A percentile compares a stretch with the other conserved stretches of the same genome.
Conservation (phyloP, 2,329 filamentous ascomycete genomes). For the Pezicula rhizophila region DNA sequence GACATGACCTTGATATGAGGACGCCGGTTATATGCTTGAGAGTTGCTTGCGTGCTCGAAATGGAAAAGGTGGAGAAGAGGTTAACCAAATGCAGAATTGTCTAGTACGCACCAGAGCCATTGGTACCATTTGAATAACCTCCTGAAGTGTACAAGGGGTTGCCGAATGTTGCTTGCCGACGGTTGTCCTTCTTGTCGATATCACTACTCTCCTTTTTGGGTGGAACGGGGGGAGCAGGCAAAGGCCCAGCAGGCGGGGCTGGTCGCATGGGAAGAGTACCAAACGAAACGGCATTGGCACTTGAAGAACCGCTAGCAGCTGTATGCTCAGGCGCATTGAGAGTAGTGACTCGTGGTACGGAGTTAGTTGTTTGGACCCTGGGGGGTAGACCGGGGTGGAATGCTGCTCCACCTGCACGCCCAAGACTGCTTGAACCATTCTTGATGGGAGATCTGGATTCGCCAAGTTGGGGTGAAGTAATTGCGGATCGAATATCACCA, state of each 20-base stretch:
- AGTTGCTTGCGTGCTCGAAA: no score
- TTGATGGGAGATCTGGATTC: conserved; percentile 26
- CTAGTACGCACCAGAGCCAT: conserved; percentile 14
- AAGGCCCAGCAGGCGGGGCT: conserved; percentile 49
- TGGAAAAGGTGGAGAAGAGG: no score
- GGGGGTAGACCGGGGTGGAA: conserved; percentile 40
- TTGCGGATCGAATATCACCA: conserved; percentile 35
- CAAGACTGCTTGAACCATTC: conserved; percentile 37
- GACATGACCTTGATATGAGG: no score
- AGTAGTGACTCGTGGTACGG: conserved; percentile 42
- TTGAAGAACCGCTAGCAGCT: conserved; percentile 30
- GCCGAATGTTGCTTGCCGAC: conserved; percentile 49
- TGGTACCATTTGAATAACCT: conserved; percentile 13
- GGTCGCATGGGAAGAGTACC: conserved; percentile 54
- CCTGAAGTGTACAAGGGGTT: conserved; percentile 24
- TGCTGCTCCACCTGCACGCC: conserved; percentile 38
- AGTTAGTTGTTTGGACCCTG: conserved; percentile 45
- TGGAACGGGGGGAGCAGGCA: conserved; percentile 49
- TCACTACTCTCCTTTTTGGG: conserved; percentile 45
- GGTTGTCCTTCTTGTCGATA: conserved; percentile 41
- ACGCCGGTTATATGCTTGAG: no score
- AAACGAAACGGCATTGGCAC: conserved; percentile 46
- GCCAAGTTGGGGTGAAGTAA: conserved; percentile 38
- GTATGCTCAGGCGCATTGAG: conserved; percentile 30
- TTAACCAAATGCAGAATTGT: no score